A percentile compares a stretch with the other conserved stretches of the same genome.
These are phyloP conservation scores for Ceratocystis variospora DNA, from an alignment of 2,329 filamentous ascomycete genomes.

Conservation along the genomic window DNA sequence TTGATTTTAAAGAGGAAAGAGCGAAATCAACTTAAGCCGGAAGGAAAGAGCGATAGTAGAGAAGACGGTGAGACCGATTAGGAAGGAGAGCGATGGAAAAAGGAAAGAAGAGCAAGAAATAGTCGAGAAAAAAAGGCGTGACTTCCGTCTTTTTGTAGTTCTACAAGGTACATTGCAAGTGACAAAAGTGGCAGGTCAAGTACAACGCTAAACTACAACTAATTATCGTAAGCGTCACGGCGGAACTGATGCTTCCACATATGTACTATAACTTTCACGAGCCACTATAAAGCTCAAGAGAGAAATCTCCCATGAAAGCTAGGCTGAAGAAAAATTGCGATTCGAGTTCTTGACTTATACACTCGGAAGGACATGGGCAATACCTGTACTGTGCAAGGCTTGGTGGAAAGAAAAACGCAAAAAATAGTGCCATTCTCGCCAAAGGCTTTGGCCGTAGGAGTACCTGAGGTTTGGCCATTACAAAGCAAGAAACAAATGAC, in stretches of 20 bases:
- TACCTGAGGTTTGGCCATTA: neutral
- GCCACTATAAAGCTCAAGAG: too few relatives aligned
- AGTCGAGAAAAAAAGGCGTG: neutral
- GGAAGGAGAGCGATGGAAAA: neutral
- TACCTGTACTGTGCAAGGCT: neutral
- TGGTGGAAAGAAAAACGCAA: neutral
- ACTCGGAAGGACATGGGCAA: neutral
- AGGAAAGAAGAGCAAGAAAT: slow-evolving; percentile 1
- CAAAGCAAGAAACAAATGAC: neutral
- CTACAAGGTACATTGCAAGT: neutral
- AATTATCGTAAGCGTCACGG: neutral
- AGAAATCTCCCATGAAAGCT: neutral
- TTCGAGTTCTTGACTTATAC: neutral
- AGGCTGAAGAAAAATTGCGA: neutral
- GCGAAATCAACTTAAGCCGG: neutral
- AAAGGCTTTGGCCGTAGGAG: neutral
- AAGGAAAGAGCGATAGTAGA: neutral
- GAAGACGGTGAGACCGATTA: neutral
- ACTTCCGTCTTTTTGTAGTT: slow-evolving; percentile 3
- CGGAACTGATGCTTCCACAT: neutral
- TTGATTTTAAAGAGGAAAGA: neutral
- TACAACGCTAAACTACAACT: neutral
- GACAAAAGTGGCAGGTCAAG: neutral
- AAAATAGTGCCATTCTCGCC: neutral
- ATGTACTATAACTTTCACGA: too few relatives aligned